Conservation (phyloP, 2,329 filamentous ascomycete genomes). For the Thermomyces lanuginosus region DNA sequence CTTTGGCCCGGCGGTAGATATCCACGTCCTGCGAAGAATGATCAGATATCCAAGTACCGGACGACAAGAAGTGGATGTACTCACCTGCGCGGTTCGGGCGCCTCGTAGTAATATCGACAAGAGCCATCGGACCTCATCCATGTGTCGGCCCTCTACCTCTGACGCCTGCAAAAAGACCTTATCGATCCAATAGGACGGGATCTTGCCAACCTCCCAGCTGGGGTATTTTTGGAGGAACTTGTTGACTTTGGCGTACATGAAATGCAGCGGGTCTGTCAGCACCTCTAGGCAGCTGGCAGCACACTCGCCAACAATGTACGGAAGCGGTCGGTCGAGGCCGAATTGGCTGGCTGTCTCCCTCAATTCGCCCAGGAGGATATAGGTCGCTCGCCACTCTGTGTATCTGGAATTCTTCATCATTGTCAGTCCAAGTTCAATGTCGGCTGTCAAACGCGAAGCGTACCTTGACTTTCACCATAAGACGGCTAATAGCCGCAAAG, state of each 20-base stretch:
- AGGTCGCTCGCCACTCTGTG: slow-evolving; percentile 60
- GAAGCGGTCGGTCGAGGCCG: slow-evolving; percentile 43
- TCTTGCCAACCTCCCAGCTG: slow-evolving; percentile 47
- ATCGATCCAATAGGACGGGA: slow-evolving; percentile 46
- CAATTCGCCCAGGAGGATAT: slow-evolving; percentile 64
- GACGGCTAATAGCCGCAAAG: slow-evolving; percentile 18
- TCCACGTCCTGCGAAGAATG: slow-evolving; percentile 26
- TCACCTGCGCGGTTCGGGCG: slow-evolving; percentile 39
- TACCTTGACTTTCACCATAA: slow-evolving; percentile 36
- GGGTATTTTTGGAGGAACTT: slow-evolving; percentile 64
- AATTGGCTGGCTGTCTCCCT: slow-evolving; percentile 51
- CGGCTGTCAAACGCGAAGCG: slow-evolving; percentile 4
- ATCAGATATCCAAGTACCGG: background rate
- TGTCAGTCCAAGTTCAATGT: slow-evolving; percentile 3
- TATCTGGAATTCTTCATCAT: slow-evolving; percentile 45
- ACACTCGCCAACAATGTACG: slow-evolving; percentile 61
- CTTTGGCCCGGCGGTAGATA: slow-evolving; percentile 37
- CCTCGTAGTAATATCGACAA: slow-evolving; percentile 54
- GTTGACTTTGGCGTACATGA: slow-evolving; percentile 75
- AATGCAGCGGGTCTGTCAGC: slow-evolving; percentile 59
- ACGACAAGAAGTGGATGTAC: slow-evolving; percentile 9
- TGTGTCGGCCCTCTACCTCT: slow-evolving; percentile 54
- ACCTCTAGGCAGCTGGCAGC: slow-evolving; percentile 54
- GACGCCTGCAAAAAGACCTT: slow-evolving; percentile 60
- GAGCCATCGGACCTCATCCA: slow-evolving; percentile 59